Base-by-base conservation (phyloP, 2,329 filamentous ascomycete genomes). In the Botrytis paeoniae region DNA sequence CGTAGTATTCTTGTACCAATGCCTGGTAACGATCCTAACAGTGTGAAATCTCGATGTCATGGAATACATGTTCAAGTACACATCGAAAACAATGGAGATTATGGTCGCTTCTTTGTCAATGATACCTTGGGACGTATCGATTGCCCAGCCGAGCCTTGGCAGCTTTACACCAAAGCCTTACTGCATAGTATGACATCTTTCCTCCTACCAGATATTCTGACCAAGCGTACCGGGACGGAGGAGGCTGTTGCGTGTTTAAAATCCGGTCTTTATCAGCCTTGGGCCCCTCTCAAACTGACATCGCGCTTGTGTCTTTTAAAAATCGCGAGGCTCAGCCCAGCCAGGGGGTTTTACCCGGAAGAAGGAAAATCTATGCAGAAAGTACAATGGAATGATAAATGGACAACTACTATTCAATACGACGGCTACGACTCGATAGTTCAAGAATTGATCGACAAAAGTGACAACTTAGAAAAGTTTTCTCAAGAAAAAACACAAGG, bases 111-210 rank as follows among this genome's bases (percentile, higher is more conserved):
- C 68, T 81, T 81, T 0, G 85, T 92, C 61, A 85, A 92, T 64
- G 78, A 83, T 1, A 78, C 87, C 0, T 82, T 93, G 2, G 85
- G 87, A 0, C 84, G 87, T 0, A 79, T 93, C 0, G 84, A 86
- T 4, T 91, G 89, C 54, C 83, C 89, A 0, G 81, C 87, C 0
- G 89, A 92, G 63, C 87, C 87, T 0, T 78, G 78, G 0, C 80
- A 89, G 0, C 80, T 89, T 0, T 90, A 89, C 72, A 82, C 82
- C 1, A 91, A 89, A 76, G 89, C 89, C 0, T 79, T 85, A 6
- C 79, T 89, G 1, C 90, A 93, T 77, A 90, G 89, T 0, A 80
- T 85, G 7, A 92, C 90, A 0, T 90, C 89, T 0, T 88, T 86
- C 45, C 76, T 85, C 0, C 51, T 92, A 0, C 85, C 87, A 0